A percentile compares a stretch with the other conserved stretches of the same genome.
Conservation (phyloP, 1,284 basidiomycete species). For the Fomitopsis pinicola region DNA sequence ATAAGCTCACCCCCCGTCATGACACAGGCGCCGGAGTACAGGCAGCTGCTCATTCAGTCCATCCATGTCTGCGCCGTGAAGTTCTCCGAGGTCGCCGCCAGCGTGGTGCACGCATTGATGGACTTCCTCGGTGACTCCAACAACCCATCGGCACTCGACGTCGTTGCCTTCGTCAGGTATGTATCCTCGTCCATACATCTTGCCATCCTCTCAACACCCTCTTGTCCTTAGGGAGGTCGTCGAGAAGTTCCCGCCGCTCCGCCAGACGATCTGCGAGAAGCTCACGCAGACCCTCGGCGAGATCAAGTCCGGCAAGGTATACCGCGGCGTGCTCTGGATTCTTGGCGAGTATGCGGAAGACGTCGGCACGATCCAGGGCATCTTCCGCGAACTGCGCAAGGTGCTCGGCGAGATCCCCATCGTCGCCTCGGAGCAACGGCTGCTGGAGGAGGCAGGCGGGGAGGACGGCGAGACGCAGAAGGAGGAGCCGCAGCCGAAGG, state of each 20-base stretch:
- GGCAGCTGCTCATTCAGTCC: slow-evolving; percentile 95
- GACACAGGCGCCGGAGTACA: slow-evolving; percentile 83
- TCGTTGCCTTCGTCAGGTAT: slow-evolving; percentile 90
- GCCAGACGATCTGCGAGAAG: slow-evolving; percentile 82
- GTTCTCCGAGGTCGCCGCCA: slow-evolving; percentile 97
- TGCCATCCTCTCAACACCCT: not conserved
- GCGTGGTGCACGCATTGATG: slow-evolving; percentile 96
- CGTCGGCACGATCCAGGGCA: slow-evolving; percentile 61
- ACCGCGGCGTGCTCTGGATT: slow-evolving; percentile 97
- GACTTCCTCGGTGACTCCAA: slow-evolving; percentile 97
- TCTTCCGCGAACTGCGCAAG: slow-evolving; percentile 81
- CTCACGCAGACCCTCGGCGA: slow-evolving; percentile 82
- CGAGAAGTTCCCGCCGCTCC: slow-evolving; percentile 93
- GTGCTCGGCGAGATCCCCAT: slow-evolving; percentile 97
- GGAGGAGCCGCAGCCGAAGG: slow-evolving; percentile 40
- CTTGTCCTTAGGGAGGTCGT: slow-evolving; percentile 75
- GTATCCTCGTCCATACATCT: slow-evolving; percentile 13
- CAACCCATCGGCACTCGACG: slow-evolving; percentile 94
- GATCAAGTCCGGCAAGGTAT: slow-evolving; percentile 97
- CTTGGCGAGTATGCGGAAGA: slow-evolving; percentile 90
- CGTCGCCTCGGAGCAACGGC: slow-evolving; percentile 81
- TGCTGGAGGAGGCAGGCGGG: slow-evolving; percentile 66
- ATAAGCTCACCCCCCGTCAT: slow-evolving; percentile 6
- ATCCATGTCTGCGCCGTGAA: slow-evolving; percentile 97
- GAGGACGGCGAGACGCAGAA: slow-evolving; percentile 37